phyloP scores from a whole-genome alignment of 345 rosid species.

The Eucalyptus curtisii region DNA sequence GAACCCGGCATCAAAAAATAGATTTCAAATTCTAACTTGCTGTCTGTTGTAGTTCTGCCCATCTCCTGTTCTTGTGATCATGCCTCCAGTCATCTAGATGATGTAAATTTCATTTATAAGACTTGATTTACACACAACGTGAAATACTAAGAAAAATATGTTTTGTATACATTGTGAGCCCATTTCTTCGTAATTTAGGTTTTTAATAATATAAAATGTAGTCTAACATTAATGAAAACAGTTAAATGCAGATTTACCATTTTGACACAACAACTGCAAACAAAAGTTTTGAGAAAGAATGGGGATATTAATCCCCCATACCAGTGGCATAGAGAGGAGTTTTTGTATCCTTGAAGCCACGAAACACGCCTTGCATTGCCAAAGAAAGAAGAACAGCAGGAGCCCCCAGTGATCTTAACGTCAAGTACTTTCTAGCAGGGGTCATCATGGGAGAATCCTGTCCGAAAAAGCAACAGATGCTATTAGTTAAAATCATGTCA shows the following conservation, averaged over 20 bases:
- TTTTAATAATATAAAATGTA: background rate
- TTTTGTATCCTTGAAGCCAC: slow-evolving; percentile 87
- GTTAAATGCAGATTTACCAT: background rate
- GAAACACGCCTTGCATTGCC: slow-evolving; percentile 88
- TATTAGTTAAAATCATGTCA: background rate
- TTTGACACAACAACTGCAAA: background rate
- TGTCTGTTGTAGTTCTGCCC: background rate
- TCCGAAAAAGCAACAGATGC: background rate
- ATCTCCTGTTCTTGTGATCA: background rate
- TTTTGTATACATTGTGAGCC: background rate
- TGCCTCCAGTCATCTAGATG: background rate
- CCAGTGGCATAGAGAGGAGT: slow-evolving; percentile 86
- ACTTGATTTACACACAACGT: background rate
- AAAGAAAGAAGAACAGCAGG: slow-evolving; percentile 85
- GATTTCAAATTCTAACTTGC: background rate
- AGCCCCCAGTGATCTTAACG: slow-evolving; percentile 58
- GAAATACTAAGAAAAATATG: background rate
- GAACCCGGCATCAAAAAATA: background rate
- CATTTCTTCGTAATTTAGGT: background rate
- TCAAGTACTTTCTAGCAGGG: slow-evolving; percentile 67
- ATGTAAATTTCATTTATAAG: background rate
- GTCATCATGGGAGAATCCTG: slow-evolving; percentile 56
- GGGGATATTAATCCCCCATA: background rate
- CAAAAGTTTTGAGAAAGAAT: background rate
- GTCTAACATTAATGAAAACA: background rate